Conservation (phyloP, 345 rosid species). For the Rhodomyrtus tomentosa region DNA sequence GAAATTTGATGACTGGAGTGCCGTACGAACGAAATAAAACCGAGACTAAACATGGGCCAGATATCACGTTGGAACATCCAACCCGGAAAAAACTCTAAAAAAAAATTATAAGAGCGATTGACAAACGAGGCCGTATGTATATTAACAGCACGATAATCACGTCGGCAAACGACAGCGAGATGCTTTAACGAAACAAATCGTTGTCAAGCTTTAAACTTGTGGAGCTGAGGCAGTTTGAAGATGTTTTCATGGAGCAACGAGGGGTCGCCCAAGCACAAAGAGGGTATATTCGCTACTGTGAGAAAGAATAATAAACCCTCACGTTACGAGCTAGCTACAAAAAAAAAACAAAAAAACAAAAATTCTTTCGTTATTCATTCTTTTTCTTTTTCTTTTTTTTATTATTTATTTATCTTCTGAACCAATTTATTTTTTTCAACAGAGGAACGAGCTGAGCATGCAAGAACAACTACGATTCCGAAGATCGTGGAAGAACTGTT, state of each 20-base stretch:
- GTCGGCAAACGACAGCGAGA: accelerated
- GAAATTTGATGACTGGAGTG: not conserved
- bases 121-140: not conserved
- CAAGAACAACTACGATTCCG: too few species aligned
- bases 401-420: too few species aligned
- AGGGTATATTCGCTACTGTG: not conserved
- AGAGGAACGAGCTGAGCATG: too few species aligned
- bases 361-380: too few species aligned
- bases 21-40: not conserved
- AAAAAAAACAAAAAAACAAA: too few species aligned
- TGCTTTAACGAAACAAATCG: not conserved
- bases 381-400: too few species aligned
- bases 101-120: not conserved
- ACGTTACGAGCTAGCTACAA: too few species aligned
- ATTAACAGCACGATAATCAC: not conserved
- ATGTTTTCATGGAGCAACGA: not conserved
- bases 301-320: not conserved
- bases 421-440: too few species aligned
- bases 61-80: not conserved
- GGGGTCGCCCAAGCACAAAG: not conserved
- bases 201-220: not conserved
- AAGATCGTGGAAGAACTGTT: too few species aligned
- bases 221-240: not conserved
- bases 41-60: not conserved
- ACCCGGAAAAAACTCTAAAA: not conserved